These are phyloP conservation scores for Mycena citricolor DNA, from an alignment of 1,284 basidiomycete species.

Conservation along the genomic window DNA sequence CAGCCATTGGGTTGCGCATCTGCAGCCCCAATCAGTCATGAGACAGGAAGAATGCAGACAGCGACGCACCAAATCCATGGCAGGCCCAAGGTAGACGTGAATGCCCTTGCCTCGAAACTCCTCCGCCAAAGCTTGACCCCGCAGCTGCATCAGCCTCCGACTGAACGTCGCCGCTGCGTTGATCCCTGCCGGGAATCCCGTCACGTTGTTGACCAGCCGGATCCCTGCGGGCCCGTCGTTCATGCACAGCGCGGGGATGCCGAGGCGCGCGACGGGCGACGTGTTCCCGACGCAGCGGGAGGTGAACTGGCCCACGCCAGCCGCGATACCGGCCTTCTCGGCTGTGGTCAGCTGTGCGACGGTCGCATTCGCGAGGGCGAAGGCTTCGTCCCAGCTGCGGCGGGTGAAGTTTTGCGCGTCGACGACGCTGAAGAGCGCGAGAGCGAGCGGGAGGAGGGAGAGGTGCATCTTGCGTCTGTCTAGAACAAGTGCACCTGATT, in stretches of 20 bases:
- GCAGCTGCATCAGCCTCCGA: slow-evolving; percentile 51
- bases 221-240: slow-evolving; percentile 61
- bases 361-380: slow-evolving; percentile 35
- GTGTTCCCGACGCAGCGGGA: slow-evolving; percentile 64
- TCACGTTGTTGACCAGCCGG: slow-evolving; percentile 49
- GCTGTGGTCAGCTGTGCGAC: slow-evolving; percentile 41
- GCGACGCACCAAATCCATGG: slow-evolving; percentile 52
- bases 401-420: no score
- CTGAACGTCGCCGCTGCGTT: slow-evolving; percentile 53
- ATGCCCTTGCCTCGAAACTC: slow-evolving; percentile 77
- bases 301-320: slow-evolving; percentile 46
- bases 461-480: not conserved
- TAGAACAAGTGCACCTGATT: not conserved
- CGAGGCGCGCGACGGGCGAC: slow-evolving; percentile 42
- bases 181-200: slow-evolving; percentile 53
- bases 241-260: slow-evolving; percentile 45
- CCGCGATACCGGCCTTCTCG: slow-evolving; percentile 50
- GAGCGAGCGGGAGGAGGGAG: slow-evolving; percentile 4
- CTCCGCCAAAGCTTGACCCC: slow-evolving; percentile 69
- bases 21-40: slow-evolving; percentile 18
- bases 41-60: slow-evolving; percentile 17
- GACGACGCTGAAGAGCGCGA: no score
- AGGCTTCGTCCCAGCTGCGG: slow-evolving; percentile 45
- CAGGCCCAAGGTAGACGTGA: slow-evolving; percentile 60
- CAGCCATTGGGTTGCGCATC: slow-evolving; percentile 52